Evolutionary conservation across 2,329 filamentous ascomycete species (phyloP).

Genomic region (Leptoxyphium fumago): DNA sequence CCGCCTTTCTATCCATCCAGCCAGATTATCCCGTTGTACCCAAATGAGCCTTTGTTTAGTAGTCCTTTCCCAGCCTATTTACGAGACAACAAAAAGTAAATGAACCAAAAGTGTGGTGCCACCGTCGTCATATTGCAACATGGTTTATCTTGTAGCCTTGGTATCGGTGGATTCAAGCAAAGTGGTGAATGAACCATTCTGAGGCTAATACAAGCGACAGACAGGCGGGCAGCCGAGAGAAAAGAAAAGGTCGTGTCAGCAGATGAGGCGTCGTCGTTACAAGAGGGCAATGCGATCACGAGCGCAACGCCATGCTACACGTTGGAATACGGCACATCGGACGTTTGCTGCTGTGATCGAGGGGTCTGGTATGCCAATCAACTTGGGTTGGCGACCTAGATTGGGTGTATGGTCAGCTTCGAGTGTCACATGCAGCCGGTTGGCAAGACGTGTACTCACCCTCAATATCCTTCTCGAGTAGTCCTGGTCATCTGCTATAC

Average conservation of each 20-base stretch:
- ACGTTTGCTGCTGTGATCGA: neutral
- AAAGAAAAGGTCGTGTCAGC: neutral
- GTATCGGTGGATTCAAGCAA: too few relatives aligned
- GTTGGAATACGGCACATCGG: neutral
- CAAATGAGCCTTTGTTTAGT: too few relatives aligned
- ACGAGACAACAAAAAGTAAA: too few relatives aligned
- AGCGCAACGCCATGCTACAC: neutral
- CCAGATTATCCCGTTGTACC: too few relatives aligned
- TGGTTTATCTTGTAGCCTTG: too few relatives aligned
- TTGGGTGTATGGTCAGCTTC: neutral
- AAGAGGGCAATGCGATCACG: neutral
- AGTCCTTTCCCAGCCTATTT: too few relatives aligned
- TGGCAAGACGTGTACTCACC: conserved; percentile 37
- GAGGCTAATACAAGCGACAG: too few relatives aligned
- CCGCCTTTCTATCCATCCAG: too few relatives aligned
- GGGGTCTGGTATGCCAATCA: neutral
- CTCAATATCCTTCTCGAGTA: conserved; percentile 92
- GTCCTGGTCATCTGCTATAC: conserved; percentile 93
- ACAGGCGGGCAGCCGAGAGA: neutral
- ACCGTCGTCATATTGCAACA: too few relatives aligned
- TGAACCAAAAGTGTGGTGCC: too few relatives aligned
- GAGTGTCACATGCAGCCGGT: neutral
- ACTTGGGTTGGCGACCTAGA: neutral
- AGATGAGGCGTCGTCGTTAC: neutral
- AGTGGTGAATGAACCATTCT: too few relatives aligned